Percentiles rank a stretch among this genome's conserved stretches.
Conservation (phyloP, 2,329 filamentous ascomycete species). For the Pseudogymnoascus sp. region DNA sequence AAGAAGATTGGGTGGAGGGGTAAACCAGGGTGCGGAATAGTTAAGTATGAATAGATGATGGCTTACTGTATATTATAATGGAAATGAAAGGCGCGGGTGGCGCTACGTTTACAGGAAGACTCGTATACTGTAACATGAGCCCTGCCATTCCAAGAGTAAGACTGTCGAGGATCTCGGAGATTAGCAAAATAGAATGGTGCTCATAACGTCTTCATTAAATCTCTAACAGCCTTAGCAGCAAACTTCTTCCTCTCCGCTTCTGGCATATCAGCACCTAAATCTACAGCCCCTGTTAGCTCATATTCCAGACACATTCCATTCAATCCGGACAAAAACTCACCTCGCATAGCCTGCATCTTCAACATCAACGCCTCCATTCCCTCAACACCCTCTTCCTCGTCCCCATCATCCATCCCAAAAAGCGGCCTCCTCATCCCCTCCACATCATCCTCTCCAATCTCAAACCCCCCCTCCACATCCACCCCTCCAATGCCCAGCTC, state of each 20-base stretch:
- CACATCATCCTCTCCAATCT: slow-evolving; percentile 31
- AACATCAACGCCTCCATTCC: slow-evolving; percentile 56
- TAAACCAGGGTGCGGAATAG: not conserved
- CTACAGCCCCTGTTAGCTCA: slow-evolving; percentile 27
- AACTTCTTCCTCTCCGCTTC: slow-evolving; percentile 52
- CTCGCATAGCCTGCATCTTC: slow-evolving; percentile 49
- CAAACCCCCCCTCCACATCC: slow-evolving; percentile 28
- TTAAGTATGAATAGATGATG: slow-evolving; percentile 8
- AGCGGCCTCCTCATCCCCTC: slow-evolving; percentile 11
- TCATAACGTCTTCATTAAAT: slow-evolving; percentile 47
- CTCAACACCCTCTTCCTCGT: slow-evolving; percentile 36
- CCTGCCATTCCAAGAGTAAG: not conserved
- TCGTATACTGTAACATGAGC: not conserved
- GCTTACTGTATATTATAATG: slow-evolving; percentile 8
- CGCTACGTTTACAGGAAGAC: not conserved
- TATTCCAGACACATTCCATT: slow-evolving; percentile 10
- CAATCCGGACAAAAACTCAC: slow-evolving; percentile 15
- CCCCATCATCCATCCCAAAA: slow-evolving; percentile 30
- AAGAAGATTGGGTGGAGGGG: not conserved
- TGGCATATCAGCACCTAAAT: slow-evolving; percentile 49
- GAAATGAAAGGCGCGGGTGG: not conserved
- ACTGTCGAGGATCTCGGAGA: not conserved
- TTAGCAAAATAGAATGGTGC: not conserved
- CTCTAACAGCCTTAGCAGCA: slow-evolving; percentile 52
- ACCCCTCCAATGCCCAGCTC: slow-evolving; percentile 24